These are phyloP conservation scores for Solioccasus polychromus DNA, from an alignment of 768 basidiomycete species.

Conservation along the genomic window DNA sequence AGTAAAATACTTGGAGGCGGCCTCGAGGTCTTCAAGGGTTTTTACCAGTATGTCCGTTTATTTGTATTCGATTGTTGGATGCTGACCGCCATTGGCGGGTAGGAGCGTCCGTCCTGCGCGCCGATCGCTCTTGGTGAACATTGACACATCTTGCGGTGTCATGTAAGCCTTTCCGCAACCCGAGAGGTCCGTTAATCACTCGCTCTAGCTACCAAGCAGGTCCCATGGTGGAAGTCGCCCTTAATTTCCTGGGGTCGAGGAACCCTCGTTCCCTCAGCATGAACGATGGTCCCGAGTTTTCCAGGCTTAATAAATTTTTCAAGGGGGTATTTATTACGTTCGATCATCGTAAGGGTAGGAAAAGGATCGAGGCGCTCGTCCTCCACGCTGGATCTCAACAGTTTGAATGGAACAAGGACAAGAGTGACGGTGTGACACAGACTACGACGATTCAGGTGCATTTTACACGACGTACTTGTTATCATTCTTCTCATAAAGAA, in stretches of 20 bases:
- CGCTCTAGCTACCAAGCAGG: constrained; percentile 26
- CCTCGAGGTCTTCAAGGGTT: constrained; percentile 47
- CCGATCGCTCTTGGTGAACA: constrained; percentile 40
- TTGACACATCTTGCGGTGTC: constrained; percentile 46
- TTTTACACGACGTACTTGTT: background rate
- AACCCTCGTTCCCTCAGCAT: constrained; percentile 33
- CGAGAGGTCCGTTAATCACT: background rate
- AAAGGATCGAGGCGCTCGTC: constrained; percentile 39
- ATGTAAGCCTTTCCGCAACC: constrained; percentile 32
- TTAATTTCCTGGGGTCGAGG: constrained; percentile 25
- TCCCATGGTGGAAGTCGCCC: constrained; percentile 27
- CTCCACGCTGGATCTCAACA: constrained; percentile 35
- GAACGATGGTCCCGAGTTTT: constrained; percentile 22
- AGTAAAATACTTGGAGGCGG: constrained; percentile 25
- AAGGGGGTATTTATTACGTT: constrained; percentile 36
- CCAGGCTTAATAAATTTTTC: constrained; percentile 38
- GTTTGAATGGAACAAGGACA: constrained; percentile 39
- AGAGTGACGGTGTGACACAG: constrained; percentile 8
- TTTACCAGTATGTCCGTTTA: constrained; percentile 42
- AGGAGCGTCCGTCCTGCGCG: constrained; percentile 48
- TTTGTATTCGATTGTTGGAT: background rate
- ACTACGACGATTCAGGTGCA: constrained; percentile 41
- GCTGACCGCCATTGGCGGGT: background rate
- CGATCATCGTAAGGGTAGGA: constrained; percentile 19
- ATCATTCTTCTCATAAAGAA: background rate